Base-by-base conservation (phyloP, 495 filamentous ascomycete species). In the Hamigera avellanea region DNA sequence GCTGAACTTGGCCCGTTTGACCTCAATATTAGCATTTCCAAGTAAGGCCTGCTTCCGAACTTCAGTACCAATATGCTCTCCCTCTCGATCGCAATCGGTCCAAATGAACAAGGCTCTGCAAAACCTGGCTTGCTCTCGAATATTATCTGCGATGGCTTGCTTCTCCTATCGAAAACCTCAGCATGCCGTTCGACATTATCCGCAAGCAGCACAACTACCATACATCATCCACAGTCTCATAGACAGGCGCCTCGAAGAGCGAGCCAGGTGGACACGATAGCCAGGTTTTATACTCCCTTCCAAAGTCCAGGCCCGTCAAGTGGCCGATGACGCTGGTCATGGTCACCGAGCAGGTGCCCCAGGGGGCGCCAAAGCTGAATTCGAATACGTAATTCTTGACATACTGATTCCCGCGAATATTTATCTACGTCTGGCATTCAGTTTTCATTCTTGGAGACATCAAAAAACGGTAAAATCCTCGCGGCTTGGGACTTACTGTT, bases 41-140 rank as follows among this genome's bases (percentile, higher is more conserved):
- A 73, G 72, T 36, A 64, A 66, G 13, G 93, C 91, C 25, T 86
- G 78, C 39, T 82, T 73, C 26, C 86, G 76, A 35, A 98, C 86
- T 50, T 96, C 93, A n/a, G 81, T 64, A 1, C 91, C 91, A 42
- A 98, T 98, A 48, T 95, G 80, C 58, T 98, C 91, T 12, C 91
- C 91, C 68, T 98, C 91, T 33, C 88, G 78, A 67, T 98, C 91
- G 61, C 91, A 96, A 69, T 98, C 91, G 1, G 91, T 98, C 91
- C 91, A 98, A 48, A 98, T 94, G 56, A 86, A 91, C 10, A 98
- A 67, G 14, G 75, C 75, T 45, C 67, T 70, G 36, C 74, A 63
- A 46, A 72, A 67, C 30, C 71, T 72, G 9, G 93, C 91, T 55
- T 91, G 76, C 5, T 65, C 56, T 32, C 77, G 67, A 49, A 98